phyloP scores from a whole-genome alignment of 1,284 basidiomycete genomes.

The Inonotus obliquus region DNA sequence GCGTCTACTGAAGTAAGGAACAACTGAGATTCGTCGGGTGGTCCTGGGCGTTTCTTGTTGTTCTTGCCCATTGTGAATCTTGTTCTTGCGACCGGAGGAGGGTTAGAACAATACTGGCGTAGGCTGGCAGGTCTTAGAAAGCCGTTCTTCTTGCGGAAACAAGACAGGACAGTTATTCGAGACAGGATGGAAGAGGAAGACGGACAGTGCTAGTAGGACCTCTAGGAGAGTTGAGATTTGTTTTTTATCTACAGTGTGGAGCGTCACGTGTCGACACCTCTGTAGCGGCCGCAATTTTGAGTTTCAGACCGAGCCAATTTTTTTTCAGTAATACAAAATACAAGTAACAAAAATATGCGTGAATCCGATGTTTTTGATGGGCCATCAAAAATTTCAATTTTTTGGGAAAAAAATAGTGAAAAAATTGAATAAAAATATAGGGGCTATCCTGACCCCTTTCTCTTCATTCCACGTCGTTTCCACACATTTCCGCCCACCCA shows the following conservation, averaged over 20 bases:
- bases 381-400: not conserved
- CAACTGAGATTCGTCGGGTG: constrained; percentile 30
- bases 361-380: not conserved
- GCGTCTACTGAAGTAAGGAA: constrained; percentile 19
- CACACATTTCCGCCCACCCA: too few species aligned
- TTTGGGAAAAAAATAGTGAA: not conserved
- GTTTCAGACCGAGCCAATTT: not conserved
- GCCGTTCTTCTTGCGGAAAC: not conserved
- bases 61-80: constrained; percentile 30
- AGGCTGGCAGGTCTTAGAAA: not conserved
- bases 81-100: not conserved
- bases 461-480: not conserved
- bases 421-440: not conserved
- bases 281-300: not conserved
- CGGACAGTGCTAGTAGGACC: too few species aligned
- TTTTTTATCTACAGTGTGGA: not conserved
- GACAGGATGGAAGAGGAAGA: not conserved
- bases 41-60: constrained; percentile 27
- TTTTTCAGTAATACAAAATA: not conserved
- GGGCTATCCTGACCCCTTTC: not conserved
- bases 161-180: not conserved
- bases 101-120: not conserved
- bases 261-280: not conserved
- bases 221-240: too few species aligned
- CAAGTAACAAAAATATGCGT: not conserved